Conservation (phyloP, 805 yeast genomes). For the Yueomyces sinensis region DNA sequence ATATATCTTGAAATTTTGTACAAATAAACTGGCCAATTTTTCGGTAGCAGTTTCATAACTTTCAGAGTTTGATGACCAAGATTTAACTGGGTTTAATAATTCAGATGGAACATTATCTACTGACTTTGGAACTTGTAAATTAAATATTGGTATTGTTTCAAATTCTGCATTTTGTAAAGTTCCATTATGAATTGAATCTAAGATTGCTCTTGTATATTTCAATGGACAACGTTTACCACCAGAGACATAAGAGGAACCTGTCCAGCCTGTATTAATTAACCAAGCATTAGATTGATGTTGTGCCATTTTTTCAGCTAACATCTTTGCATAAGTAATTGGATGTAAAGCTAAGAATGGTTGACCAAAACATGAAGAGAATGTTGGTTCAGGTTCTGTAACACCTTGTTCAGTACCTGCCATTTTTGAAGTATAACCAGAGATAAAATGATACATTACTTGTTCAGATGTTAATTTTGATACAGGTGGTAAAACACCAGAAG, state of each 20-base stretch:
- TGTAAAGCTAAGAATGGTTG: constrained; percentile 97
- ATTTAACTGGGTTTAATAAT: constrained; percentile 72
- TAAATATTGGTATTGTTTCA: constrained; percentile 78
- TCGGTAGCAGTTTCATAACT: constrained; percentile 38
- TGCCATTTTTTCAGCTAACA: constrained; percentile 84
- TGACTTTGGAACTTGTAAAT: constrained; percentile 72
- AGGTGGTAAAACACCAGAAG: constrained; percentile 96
- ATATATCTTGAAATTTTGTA: constrained; percentile 79
- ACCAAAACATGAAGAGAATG: constrained; percentile 97
- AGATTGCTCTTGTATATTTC: constrained; percentile 92
- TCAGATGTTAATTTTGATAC: constrained; percentile 86
- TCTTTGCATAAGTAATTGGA: constrained; percentile 96
- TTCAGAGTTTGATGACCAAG: constrained; percentile 39
- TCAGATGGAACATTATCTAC: constrained; percentile 69
- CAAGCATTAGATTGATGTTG: constrained; percentile 86
- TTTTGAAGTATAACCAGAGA: constrained; percentile 96
- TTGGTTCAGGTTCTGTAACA: constrained; percentile 94
- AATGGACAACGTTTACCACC: constrained; percentile 98
- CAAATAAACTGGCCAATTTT: constrained; percentile 63
- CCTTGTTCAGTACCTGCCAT: constrained; percentile 99
- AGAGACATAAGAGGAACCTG: constrained; percentile 79
- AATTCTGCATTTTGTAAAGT: constrained; percentile 65
- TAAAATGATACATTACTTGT: constrained; percentile 98
- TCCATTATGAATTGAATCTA: constrained; percentile 91
- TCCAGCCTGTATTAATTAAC: constrained; percentile 98